phyloP scores from a whole-genome alignment of 2,329 filamentous ascomycete species.

The Cercospora sp. region DNA sequence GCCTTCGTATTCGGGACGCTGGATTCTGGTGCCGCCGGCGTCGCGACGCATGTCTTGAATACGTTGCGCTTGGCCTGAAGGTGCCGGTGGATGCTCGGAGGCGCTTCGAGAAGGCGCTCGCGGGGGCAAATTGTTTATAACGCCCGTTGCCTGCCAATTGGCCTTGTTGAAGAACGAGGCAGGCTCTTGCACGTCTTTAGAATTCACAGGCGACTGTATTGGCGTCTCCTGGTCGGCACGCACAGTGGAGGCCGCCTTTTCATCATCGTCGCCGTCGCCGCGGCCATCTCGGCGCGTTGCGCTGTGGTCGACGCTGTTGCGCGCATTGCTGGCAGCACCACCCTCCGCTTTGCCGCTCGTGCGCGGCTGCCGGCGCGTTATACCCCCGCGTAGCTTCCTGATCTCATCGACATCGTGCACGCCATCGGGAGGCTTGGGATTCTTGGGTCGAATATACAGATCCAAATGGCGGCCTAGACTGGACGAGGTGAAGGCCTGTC shows the following conservation, averaged over 20 bases:
- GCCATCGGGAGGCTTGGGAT: conserved; percentile 82
- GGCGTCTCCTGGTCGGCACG: conserved; percentile 27
- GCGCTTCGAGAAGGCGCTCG: conserved; percentile 30
- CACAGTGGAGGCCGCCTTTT: background rate
- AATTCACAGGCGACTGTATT: conserved; percentile 19
- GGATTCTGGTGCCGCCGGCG: conserved; percentile 26
- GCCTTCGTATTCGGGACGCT: conserved; percentile 60
- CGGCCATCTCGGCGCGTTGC: conserved; percentile 8
- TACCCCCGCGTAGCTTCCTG: conserved; percentile 74
- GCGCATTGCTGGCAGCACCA: conserved; percentile 17
- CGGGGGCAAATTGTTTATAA: conserved; percentile 70
- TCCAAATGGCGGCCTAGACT: conserved; percentile 92
- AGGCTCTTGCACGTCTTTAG: conserved; percentile 18
- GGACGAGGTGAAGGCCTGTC: conserved; percentile 87
- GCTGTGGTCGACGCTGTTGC: conserved; percentile 4
- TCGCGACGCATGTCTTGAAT: conserved; percentile 36
- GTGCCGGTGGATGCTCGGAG: conserved; percentile 21
- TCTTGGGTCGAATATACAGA: conserved; percentile 90
- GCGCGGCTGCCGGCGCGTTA: conserved; percentile 82
- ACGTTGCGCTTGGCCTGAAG: conserved; percentile 34
- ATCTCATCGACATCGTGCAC: conserved; percentile 91
- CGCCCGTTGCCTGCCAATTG: conserved; percentile 74
- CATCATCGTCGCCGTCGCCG: conserved; percentile 3
- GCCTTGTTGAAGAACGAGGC: conserved; percentile 57
- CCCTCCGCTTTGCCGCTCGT: conserved; percentile 37